Evolutionary conservation across 345 rosid species (phyloP), one percentile per base, ranked within the genome.

Genomic region (Brassica napus): DNA sequence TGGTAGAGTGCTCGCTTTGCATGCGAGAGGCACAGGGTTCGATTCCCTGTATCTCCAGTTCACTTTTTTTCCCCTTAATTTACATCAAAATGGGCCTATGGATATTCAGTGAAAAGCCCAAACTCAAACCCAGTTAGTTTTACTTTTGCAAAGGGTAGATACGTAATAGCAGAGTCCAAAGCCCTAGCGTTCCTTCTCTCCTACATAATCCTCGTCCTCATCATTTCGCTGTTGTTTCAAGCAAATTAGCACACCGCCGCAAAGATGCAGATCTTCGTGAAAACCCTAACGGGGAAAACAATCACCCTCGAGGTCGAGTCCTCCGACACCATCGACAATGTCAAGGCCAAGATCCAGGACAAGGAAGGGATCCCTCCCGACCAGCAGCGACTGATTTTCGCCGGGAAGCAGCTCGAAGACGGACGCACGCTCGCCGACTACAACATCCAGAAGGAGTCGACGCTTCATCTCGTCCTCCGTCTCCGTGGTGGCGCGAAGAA

Each of bases 1-100:
- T 89, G 96, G 97, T 90, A 86, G 88, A 90, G 96, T 94, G 94
- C 91, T 84, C 88, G 94, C 94, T 87, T 92, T 88, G 97, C 94
- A 90, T 90, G 94, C 90, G 94, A 84, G 96, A 92, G 96, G 92
- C 87, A 73, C 78, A 68, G 82, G 82, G 82, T 79, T 79, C 82
- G 78, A 79, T 79, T 68, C 74, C 70, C 74, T 73, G 82, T 71
- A 61, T 73, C 78, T 79, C 78, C 82, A 79, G 0, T 4, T 1
- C 11, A 0, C 0, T 0, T 2, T 7, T 62, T 1, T 2, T 4
- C 0, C 1, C 4, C 0, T 0, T 0, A 8, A 1, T 49, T 10
- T 52, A 3, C 16, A n/a, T 4, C 3, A 65, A 2, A 0, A 9
- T 8, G 1, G 71, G 76, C 59, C 66, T 37, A 44, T 1, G 24